Evolutionary conservation across 345 rosid species (phyloP).

Genomic region (Euclidium syriacum): DNA sequence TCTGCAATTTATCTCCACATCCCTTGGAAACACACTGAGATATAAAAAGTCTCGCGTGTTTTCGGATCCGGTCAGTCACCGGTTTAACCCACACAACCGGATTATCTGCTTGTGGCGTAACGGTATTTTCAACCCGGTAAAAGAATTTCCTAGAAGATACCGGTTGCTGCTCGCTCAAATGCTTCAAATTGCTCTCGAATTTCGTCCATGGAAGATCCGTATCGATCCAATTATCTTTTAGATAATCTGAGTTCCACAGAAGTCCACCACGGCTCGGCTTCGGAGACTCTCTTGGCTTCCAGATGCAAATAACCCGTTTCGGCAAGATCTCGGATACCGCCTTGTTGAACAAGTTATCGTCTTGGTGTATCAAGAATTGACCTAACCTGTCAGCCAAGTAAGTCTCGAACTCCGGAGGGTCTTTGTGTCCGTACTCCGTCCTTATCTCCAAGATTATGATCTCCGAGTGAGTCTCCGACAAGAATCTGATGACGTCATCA

Average conservation of each 20-base stretch:
- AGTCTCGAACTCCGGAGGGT: conserved; percentile 65
- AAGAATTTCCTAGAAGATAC: conserved; percentile 51
- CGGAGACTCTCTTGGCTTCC: conserved; percentile 75
- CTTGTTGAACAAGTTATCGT: conserved; percentile 54
- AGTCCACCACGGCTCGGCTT: conserved; percentile 51
- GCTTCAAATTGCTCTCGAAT: conserved; percentile 59
- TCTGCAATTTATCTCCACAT: conserved; percentile 52
- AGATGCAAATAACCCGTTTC: conserved; percentile 62
- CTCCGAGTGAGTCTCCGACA: conserved; percentile 66
- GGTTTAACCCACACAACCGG: conserved; percentile 72
- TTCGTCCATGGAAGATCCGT: conserved; percentile 83
- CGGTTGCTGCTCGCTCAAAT: conserved; percentile 49
- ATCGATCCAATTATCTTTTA: conserved; percentile 75
- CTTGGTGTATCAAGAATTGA: conserved; percentile 52
- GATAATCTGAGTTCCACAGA: conserved; percentile 57
- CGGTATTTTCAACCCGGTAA: conserved; percentile 80
- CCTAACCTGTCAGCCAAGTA: conserved; percentile 62
- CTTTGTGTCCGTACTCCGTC: conserved; percentile 72
- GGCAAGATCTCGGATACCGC: conserved; percentile 60
- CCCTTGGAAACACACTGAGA: conserved; percentile 52
- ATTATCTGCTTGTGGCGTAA: conserved; percentile 68
- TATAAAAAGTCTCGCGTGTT: conserved; percentile 67
- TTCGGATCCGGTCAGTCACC: conserved; percentile 56
- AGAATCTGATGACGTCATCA: conserved; percentile 57
- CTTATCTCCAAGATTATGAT: conserved; percentile 68